Percentiles rank a stretch among this genome's conserved stretches.
Conservation (phyloP, 148 eudicot genomes). For the Bassia scoparia region DNA sequence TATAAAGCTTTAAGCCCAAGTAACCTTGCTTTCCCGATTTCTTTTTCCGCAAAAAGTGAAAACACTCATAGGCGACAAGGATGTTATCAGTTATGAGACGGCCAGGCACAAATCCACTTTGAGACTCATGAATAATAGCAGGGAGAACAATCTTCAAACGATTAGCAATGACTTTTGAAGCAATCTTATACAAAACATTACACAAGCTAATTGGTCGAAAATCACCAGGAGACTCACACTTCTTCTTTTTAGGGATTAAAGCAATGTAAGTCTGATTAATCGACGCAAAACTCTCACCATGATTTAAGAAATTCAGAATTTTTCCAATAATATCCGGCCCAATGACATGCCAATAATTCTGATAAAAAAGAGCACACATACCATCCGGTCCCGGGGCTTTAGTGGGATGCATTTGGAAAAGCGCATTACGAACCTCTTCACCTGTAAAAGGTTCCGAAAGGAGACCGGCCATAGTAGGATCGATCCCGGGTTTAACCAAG, state of each 20-base stretch:
- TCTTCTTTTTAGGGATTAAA: not conserved
- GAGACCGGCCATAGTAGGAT: too few species aligned
- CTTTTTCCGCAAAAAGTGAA: not conserved
- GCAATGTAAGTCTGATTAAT: not conserved
- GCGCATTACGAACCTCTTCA: too few species aligned
- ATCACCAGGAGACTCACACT: not conserved
- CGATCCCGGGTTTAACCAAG: too few species aligned
- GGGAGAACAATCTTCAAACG: not conserved
- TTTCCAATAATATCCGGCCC: too few species aligned
- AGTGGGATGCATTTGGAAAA: too few species aligned
- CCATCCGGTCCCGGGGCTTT: too few species aligned
- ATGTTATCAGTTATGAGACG: not conserved
- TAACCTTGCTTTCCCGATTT: not conserved
- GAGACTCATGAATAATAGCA: not conserved
- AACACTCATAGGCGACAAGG: not conserved
- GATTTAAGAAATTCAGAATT: too few species aligned
- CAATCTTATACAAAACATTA: not conserved
- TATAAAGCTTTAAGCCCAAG: not conserved
- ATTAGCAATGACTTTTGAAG: not conserved
- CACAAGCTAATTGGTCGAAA: not conserved
- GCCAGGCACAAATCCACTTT: not conserved
- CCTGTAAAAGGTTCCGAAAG: too few species aligned
- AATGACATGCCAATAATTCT: too few species aligned
- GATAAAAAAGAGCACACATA: too few species aligned
- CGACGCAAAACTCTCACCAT: too few species aligned